phyloP scores from a whole-genome alignment of 257 asterid species.

The Petunia secreta region DNA sequence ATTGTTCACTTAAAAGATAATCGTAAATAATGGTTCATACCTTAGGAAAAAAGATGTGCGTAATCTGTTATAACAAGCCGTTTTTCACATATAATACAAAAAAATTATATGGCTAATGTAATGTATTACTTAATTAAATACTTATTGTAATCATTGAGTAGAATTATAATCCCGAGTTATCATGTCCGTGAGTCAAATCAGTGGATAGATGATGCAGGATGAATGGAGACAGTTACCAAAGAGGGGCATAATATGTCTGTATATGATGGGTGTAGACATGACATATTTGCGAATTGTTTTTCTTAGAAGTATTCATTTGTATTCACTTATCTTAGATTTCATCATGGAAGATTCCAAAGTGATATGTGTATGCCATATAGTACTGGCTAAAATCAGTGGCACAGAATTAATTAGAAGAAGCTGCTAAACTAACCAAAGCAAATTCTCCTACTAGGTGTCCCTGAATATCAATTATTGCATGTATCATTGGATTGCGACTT shows the following conservation, averaged over 20 bases:
- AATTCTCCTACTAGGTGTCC: neutral
- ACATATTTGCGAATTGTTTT: slow-evolving; percentile 21
- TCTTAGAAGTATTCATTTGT: slow-evolving; percentile 25
- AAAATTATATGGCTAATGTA: no score
- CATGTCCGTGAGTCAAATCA: neutral
- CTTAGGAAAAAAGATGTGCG: no score
- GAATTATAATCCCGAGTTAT: neutral
- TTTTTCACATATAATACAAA: no score
- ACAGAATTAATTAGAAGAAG: neutral
- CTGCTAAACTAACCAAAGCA: neutral
- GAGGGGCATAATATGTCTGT: slow-evolving; percentile 18
- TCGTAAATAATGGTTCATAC: no score
- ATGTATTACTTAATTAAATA: neutral
- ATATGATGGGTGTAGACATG: slow-evolving; percentile 21
- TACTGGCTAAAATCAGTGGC: neutral
- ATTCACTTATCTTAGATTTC: neutral
- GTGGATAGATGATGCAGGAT: neutral
- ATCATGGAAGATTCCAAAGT: slow-evolving; percentile 20
- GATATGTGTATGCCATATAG: neutral
- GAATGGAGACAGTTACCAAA: slow-evolving; percentile 2
- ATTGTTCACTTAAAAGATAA: no score
- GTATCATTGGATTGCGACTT: slow-evolving; percentile 40
- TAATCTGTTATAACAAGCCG: no score
- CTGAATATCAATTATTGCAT: slow-evolving; percentile 41
- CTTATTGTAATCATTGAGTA: neutral